Evolutionary conservation across 805 yeast genomes (phyloP), one percentile per base, ranked within the genome.

Genomic region (Yamadazyma sp.): DNA sequence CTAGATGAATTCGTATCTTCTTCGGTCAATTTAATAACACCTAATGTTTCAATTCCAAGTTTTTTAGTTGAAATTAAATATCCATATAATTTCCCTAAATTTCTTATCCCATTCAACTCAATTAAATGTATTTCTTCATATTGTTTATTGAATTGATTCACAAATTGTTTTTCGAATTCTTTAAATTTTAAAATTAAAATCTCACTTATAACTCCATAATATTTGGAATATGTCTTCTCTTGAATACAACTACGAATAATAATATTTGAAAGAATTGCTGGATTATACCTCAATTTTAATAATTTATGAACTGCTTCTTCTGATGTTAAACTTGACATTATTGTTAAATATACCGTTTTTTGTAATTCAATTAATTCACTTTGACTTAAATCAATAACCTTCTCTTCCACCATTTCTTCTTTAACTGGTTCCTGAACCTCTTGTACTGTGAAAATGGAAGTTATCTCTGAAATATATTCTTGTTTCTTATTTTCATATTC

Each of bases 231-330:
- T 0, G 91, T 80, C 44, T 83, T 78, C 47, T 86, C 96, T 49
- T 89, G 94, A 0, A 87, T 75, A 55, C 96, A 83, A 40, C 91
- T 78, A 54, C 82, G 83, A 10, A 86, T 65, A 4, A 91, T 60
- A 76, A 85, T 83, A 45, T 83, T 88, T 6, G 76, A 78, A 10
- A 86, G 66, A 45, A 75, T 73, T 4, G 58, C 57, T 45, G 80
- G 76, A 29, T 74, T 33, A 18, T 52, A 45, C 7, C 47, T 52
- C 16, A 85, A 49, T 49, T 73, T 75, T 26, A 85, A 47, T 5
- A 93, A 60, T 55, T 89, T 89, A 56, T 89, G 98, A 1, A 86
- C 88, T 0, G 95, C 91, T 64, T 93, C 98, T 46, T 86, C 95
- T 4, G 89, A 79, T 0, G 94, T 81, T 81, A 91, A 76, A 40